A percentile compares a stretch with the other conserved stretches of the same genome.
Conservation (phyloP, 225 moss, liverwort and hornwort genomes). For the Antitrichia curtipendula region DNA sequence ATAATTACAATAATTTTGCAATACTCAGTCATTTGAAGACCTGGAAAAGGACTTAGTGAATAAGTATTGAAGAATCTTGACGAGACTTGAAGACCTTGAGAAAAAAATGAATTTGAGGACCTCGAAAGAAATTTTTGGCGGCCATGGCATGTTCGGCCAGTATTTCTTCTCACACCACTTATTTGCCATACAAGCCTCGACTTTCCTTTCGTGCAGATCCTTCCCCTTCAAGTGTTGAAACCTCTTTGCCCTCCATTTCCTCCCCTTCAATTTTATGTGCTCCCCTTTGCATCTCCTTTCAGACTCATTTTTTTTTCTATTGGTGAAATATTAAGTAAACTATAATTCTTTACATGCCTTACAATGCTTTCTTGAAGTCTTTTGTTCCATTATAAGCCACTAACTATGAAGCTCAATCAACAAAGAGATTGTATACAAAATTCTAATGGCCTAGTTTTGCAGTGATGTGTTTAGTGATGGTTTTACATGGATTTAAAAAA, state of each 20-base stretch:
- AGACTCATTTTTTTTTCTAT: not conserved
- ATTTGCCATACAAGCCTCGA: not conserved
- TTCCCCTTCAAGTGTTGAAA: not conserved
- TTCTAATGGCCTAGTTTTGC: not conserved
- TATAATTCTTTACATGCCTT: not conserved
- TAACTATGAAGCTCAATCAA: not conserved
- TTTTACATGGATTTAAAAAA: not conserved
- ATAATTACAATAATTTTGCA: not conserved
- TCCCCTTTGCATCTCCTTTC: not conserved
- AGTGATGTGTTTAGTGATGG: not conserved
- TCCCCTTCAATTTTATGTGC: not conserved
- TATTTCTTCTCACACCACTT: not conserved
- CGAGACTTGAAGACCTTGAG: fast-evolving
- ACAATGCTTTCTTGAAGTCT: not conserved
- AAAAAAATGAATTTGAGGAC: not conserved
- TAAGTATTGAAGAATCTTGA: not conserved
- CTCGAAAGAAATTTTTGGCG: not conserved
- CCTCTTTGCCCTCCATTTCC: not conserved
- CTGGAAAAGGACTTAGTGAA: fast-evolving
- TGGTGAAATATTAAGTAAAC: not conserved
- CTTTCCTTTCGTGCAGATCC: fast-evolving
- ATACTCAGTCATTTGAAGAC: not conserved
- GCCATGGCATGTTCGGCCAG: not conserved
- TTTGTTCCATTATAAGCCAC: too few species aligned
- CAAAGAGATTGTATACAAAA: not conserved